Percentiles rank a stretch among this genome's conserved stretches.
Conservation (phyloP, 805 yeast genomes). For the Saccharomycopsis schoenii region DNA sequence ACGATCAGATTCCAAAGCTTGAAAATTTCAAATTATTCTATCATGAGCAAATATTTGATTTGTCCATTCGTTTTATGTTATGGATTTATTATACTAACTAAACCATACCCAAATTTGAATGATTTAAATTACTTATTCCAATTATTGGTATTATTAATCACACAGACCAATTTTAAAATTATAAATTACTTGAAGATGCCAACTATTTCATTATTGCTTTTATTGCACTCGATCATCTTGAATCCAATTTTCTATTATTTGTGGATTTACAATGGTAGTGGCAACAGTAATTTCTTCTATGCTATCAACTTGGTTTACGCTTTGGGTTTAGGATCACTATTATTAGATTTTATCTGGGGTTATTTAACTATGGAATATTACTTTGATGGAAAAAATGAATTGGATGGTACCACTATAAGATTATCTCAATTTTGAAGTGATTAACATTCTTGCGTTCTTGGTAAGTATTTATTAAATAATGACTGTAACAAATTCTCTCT, state of each 20-base stretch:
- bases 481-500: slow-evolving; percentile 1
- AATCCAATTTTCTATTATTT: slow-evolving; percentile 87
- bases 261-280: slow-evolving; percentile 92
- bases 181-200: slow-evolving; percentile 38
- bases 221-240: slow-evolving; percentile 50
- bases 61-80: slow-evolving; percentile 40
- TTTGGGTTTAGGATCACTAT: slow-evolving; percentile 52
- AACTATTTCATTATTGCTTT: slow-evolving; percentile 40
- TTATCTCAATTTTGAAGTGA: slow-evolving; percentile 38
- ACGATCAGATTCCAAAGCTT: slow-evolving; percentile 47
- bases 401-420: slow-evolving; percentile 27
- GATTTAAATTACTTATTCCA: slow-evolving; percentile 54
- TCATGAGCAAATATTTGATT: slow-evolving; percentile 38
- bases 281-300: slow-evolving; percentile 92
- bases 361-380: slow-evolving; percentile 56
- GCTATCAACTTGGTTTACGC: slow-evolving; percentile 83
- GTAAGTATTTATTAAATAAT: neutral
- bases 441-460: neutral
- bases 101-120: slow-evolving; percentile 78
- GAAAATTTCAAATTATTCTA: slow-evolving; percentile 11
- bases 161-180: slow-evolving; percentile 29
- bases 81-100: slow-evolving; percentile 56
- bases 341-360: slow-evolving; percentile 79
- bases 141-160: slow-evolving; percentile 35
- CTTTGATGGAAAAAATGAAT: slow-evolving; percentile 30